Percentiles rank a stretch among this genome's conserved stretches.
These are phyloP conservation scores for Coniochaeta sp. DNA, from an alignment of 2,329 filamentous ascomycete genomes.

Conservation along the genomic window DNA sequence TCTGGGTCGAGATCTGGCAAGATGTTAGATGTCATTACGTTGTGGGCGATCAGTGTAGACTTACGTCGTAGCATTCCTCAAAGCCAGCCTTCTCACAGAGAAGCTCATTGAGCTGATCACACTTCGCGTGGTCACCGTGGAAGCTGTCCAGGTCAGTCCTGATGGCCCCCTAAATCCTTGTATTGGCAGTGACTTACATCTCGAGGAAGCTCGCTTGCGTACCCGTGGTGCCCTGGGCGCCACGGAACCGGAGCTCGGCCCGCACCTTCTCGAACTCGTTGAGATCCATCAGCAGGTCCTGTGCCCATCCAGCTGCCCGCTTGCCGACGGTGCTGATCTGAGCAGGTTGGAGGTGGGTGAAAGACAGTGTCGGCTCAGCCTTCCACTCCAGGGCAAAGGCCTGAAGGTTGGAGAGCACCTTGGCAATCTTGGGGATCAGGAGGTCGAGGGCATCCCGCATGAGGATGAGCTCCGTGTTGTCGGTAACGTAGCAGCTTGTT, in stretches of 20 bases:
- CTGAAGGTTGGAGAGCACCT: constrained; percentile 67
- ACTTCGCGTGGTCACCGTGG: constrained; percentile 38
- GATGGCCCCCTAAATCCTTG: too few relatives aligned
- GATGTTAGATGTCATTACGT: too few relatives aligned
- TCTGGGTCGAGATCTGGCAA: constrained; percentile 67
- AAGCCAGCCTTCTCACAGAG: constrained; percentile 52
- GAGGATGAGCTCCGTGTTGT: constrained; percentile 74
- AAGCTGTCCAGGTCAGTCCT: too few relatives aligned
- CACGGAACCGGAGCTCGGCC: constrained; percentile 66
- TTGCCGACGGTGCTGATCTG: constrained; percentile 60
- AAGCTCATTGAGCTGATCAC: constrained; percentile 46
- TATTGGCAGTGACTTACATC: too few relatives aligned
- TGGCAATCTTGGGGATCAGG: constrained; percentile 69
- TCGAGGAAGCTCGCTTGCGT: constrained; percentile 73
- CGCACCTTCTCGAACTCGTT: constrained; percentile 65
- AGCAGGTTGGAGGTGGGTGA: constrained; percentile 64
- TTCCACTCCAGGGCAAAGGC: constrained; percentile 69
- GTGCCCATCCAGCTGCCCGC: constrained; percentile 66
- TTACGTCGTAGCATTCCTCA: constrained; percentile 32
- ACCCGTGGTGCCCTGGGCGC: constrained; percentile 62
- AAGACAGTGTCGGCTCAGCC: too few relatives aligned
- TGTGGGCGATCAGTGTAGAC: too few relatives aligned
- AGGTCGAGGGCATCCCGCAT: constrained; percentile 60
- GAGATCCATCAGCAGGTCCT: constrained; percentile 62
- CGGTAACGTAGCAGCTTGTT: constrained; percentile 54